Evolutionary conservation across 192 early-diverging fungal species (phyloP).

Genomic region (Obelidium mucronatum): DNA sequence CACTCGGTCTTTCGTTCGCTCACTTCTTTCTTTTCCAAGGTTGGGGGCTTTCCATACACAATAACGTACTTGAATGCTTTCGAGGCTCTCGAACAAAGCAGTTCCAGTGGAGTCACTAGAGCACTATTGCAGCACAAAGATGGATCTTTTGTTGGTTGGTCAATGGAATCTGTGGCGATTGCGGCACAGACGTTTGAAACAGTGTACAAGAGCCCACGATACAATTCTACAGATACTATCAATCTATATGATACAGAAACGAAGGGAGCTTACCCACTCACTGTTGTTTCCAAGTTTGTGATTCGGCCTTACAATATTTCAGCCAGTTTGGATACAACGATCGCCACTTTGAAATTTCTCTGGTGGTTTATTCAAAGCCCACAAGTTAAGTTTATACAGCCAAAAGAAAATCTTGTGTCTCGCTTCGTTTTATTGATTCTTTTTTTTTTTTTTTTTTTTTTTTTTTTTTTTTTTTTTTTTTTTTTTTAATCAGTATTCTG

Average conservation of each 20-base stretch:
- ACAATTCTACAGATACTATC: background rate
- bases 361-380: conserved; percentile 1
- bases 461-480: too few relatives aligned
- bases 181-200: background rate
- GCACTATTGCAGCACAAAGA: background rate
- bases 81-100: background rate
- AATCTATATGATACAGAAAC: background rate
- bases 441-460: too few relatives aligned
- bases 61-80: conserved; percentile 1
- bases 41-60: background rate
- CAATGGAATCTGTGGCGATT: background rate
- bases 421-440: background rate
- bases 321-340: background rate
- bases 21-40: too few relatives aligned
- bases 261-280: background rate
- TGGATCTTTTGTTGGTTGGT: background rate
- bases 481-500: background rate
- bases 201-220: background rate
- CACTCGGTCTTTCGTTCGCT: too few relatives aligned
- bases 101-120: background rate
- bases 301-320: background rate
- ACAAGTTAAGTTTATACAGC: background rate
- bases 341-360: background rate
- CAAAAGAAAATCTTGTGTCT: background rate
- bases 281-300: background rate